phyloP scores from a whole-genome alignment of 495 filamentous ascomycete genomes.

The Podospora appendiculata region DNA sequence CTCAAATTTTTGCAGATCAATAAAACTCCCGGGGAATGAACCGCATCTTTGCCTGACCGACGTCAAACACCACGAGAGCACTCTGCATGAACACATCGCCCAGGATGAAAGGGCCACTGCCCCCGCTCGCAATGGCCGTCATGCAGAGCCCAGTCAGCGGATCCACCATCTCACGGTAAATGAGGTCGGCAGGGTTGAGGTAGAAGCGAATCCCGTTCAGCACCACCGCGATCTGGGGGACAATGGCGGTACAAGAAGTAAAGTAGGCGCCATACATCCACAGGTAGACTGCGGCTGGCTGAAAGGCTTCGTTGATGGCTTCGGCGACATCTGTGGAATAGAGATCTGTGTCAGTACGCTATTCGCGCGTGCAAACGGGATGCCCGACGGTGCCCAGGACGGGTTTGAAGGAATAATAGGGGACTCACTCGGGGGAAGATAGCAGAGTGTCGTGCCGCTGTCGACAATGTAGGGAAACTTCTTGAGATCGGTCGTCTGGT shows the following conservation, averaged over 20 bases:
- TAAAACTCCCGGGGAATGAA: conserved; percentile 30
- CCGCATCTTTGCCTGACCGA: conserved; percentile 47
- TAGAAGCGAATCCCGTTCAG: conserved; percentile 43
- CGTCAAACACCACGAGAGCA: conserved; percentile 54
- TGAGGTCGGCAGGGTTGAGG: conserved; percentile 49
- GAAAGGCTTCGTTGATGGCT: conserved; percentile 43
- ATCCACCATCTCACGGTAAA: conserved; percentile 32
- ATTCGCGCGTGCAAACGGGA: neutral
- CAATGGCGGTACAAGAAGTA: conserved; percentile 46
- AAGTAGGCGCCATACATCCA: conserved; percentile 39
- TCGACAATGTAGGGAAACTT: conserved; percentile 40
- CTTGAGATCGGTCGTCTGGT: conserved; percentile 18
- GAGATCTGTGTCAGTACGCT: neutral
- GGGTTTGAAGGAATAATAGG: too few relatives aligned
- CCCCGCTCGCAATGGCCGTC: conserved; percentile 35
- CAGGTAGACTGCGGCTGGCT: conserved; percentile 44
- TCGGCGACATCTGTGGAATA: conserved; percentile 32
- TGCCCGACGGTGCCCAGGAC: too few relatives aligned
- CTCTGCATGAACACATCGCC: conserved; percentile 59
- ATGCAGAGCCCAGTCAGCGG: conserved; percentile 38
- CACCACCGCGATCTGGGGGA: conserved; percentile 45
- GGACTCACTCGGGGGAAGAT: conserved; percentile 28
- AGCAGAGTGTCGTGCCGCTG: conserved; percentile 38
- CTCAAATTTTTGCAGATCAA: conserved; percentile 7
- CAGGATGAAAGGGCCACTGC: conserved; percentile 43